phyloP scores from a whole-genome alignment of 2,329 filamentous ascomycete genomes.

The Ophiocordyceps camponoti-saundersi region DNA sequence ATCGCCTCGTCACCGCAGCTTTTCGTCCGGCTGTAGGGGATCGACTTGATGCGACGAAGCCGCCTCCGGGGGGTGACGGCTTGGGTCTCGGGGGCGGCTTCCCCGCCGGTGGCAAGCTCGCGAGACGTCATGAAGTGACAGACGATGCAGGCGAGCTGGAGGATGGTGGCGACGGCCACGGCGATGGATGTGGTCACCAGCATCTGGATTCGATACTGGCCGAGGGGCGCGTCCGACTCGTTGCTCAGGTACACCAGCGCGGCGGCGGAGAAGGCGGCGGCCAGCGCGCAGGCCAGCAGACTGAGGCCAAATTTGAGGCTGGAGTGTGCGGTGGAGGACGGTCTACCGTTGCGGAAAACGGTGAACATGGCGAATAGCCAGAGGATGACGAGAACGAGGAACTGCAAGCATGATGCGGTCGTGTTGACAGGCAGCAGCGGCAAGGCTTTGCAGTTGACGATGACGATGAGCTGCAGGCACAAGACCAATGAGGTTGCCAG shows the following conservation, averaged over 20 bases:
- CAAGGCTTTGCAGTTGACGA: constrained; percentile 1
- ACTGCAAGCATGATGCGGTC: constrained; percentile 12
- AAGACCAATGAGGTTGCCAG: constrained; percentile 5
- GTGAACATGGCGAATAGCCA: constrained; percentile 17
- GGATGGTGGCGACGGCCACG: constrained; percentile 25
- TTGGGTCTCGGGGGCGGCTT: constrained; percentile 14
- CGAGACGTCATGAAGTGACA: constrained; percentile 24
- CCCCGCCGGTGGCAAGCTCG: constrained; percentile 5
- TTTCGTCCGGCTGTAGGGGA: constrained; percentile 31
- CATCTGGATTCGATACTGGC: constrained; percentile 12
- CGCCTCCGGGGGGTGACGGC: constrained; percentile 3
- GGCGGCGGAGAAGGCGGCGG: constrained; percentile 26
- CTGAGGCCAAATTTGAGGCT: constrained; percentile 10
- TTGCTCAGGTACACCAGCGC: constrained; percentile 22
- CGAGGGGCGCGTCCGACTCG: constrained; percentile 2
- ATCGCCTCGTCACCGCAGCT: constrained; percentile 12
- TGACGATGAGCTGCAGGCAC: constrained; percentile 6
- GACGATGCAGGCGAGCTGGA: constrained; percentile 31
- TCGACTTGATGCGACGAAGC: constrained; percentile 27
- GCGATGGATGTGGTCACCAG: constrained; percentile 26
- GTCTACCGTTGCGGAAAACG: constrained; percentile 6
- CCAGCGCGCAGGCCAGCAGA: constrained; percentile 23
- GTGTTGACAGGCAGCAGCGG: constrained; percentile 6
- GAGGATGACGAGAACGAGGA: constrained; percentile 9
- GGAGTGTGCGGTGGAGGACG: constrained; percentile 9